Conservation (phyloP, 2,329 filamentous ascomycete genomes). For the Penicillium sp. region DNA sequence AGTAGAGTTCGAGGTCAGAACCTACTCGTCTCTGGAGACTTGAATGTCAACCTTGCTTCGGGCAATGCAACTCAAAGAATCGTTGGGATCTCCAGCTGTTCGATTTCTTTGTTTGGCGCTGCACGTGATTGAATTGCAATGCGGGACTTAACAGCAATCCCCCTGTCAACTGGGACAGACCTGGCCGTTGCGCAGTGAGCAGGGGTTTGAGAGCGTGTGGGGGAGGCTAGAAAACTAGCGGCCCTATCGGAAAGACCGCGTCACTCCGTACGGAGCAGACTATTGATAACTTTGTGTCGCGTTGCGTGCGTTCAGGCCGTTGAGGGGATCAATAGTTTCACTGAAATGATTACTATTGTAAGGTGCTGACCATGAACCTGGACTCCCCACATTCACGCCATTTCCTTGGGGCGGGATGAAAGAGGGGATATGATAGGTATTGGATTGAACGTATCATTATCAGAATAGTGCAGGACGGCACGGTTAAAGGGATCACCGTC, state of each 20-base stretch:
- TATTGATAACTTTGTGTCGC: not conserved
- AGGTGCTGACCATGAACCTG: slow-evolving; percentile 1
- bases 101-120: not conserved
- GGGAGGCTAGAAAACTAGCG: not conserved
- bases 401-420: slow-evolving; percentile 3
- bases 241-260: not conserved
- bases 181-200: slow-evolving; percentile 1
- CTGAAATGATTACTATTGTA: not conserved
- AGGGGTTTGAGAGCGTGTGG: slow-evolving; percentile 3
- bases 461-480: not conserved
- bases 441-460: not conserved
- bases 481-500: not conserved
- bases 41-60: not conserved
- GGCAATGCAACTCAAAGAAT: not conserved
- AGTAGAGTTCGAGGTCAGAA: not conserved
- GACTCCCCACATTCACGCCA: not conserved
- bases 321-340: slow-evolving; percentile 12
- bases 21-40: not conserved
- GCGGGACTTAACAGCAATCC: slow-evolving; percentile 3
- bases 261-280: not conserved
- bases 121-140: slow-evolving; percentile 5
- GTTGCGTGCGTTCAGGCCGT: not conserved
- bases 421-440: slow-evolving; percentile 4
- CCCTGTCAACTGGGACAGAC: not conserved
- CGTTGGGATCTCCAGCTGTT: not conserved